Conservation (phyloP, 2,329 filamentous ascomycete species). For the Aspergillus spinulosporus region DNA sequence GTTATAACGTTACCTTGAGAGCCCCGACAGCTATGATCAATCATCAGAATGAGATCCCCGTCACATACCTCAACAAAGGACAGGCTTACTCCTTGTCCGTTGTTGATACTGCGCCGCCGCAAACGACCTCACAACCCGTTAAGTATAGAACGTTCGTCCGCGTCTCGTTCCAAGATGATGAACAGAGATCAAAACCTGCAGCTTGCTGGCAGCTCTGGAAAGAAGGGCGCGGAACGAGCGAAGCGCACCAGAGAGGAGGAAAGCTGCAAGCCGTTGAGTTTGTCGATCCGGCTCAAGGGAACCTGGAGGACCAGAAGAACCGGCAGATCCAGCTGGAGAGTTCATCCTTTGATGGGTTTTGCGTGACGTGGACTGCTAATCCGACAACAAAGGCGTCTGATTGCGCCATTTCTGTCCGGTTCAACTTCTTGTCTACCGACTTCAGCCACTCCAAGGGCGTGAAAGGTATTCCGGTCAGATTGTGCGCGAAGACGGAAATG, state of each 20-base stretch:
- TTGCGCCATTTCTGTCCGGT: constrained; percentile 85
- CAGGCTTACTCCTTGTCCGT: constrained; percentile 89
- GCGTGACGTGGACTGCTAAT: constrained; percentile 80
- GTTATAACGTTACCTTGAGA: constrained; percentile 85
- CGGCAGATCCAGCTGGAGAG: constrained; percentile 68
- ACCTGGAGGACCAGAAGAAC: constrained; percentile 54
- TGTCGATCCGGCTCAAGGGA: constrained; percentile 65
- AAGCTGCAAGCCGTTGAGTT: constrained; percentile 94
- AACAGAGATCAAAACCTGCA: constrained; percentile 79
- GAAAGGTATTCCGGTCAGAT: constrained; percentile 90
- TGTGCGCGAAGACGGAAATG: constrained; percentile 85
- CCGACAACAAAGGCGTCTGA: constrained; percentile 65
- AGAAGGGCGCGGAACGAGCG: constrained; percentile 90
- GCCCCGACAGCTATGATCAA: constrained; percentile 94
- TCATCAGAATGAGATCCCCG: constrained; percentile 82
- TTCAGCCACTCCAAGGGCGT: constrained; percentile 99
- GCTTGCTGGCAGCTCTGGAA: constrained; percentile 93
- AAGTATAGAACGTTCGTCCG: constrained; percentile 88
- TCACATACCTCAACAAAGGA: constrained; percentile 98
- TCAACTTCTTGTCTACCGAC: constrained; percentile 98
- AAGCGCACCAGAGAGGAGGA: constrained; percentile 89
- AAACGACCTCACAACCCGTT: constrained; percentile 60
- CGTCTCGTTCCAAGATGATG: constrained; percentile 96
- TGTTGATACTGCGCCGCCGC: constrained; percentile 69
- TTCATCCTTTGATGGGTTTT: constrained; percentile 91